Evolutionary conservation across 1,139 yeast genomes (phyloP).

Genomic region (Suhomyces panamericanus): DNA sequence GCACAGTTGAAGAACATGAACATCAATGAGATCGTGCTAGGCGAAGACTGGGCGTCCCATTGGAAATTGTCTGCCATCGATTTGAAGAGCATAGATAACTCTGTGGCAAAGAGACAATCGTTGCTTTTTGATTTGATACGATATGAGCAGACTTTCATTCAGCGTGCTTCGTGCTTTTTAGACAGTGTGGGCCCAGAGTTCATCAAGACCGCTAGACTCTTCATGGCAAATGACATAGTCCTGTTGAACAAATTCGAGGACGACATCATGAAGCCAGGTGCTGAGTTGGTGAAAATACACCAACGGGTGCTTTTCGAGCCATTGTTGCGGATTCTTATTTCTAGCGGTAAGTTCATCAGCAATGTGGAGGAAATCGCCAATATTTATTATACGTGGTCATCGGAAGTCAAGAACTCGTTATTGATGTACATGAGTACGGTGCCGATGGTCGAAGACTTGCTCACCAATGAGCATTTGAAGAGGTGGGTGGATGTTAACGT

Average conservation of each 20-base stretch:
- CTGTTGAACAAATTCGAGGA: conserved; percentile 52
- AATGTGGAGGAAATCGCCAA: conserved; percentile 56
- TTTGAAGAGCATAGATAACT: conserved; percentile 52
- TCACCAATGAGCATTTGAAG: conserved; percentile 49
- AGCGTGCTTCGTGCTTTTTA: conserved; percentile 65
- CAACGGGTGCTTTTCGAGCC: conserved; percentile 58
- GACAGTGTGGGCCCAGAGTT: conserved; percentile 49
- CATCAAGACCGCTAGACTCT: conserved; percentile 49
- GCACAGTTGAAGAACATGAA: conserved; percentile 32
- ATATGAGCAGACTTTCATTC: conserved; percentile 73
- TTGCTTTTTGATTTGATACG: conserved; percentile 74
- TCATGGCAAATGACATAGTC: conserved; percentile 34
- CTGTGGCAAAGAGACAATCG: conserved; percentile 66
- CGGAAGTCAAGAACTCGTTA: conserved; percentile 55
- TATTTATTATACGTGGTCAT: conserved; percentile 66
- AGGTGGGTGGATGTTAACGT: conserved; percentile 53
- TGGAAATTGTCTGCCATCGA: conserved; percentile 68
- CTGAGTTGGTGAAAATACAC: conserved; percentile 62
- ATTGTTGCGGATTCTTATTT: conserved; percentile 34
- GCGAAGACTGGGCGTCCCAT: conserved; percentile 71
- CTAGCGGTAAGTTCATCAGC: conserved; percentile 67
- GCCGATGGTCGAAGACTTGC: conserved; percentile 27
- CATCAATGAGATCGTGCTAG: conserved; percentile 39
- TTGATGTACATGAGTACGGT: conserved; percentile 55
- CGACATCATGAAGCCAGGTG: conserved; percentile 61